Conservation (phyloP, 2,329 filamentous ascomycete genomes). For the Colletotrichum coccodes region DNA sequence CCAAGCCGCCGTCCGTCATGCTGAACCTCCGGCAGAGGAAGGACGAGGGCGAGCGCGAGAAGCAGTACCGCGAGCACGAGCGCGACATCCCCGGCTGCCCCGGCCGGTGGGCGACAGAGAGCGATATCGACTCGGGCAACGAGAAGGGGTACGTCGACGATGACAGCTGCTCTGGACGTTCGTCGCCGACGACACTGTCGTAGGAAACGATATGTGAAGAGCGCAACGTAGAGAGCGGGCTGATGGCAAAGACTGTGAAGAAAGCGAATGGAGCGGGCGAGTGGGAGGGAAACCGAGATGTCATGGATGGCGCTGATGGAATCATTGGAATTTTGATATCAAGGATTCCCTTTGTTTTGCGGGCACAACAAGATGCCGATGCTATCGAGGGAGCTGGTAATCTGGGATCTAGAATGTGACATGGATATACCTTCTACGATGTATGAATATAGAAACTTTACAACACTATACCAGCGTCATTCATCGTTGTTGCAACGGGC, state of each 20-base stretch:
- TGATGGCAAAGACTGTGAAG: too few species aligned
- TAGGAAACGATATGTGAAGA: neutral
- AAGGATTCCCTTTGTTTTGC: slow-evolving; percentile 7
- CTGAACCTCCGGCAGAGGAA: slow-evolving; percentile 25
- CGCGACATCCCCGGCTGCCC: slow-evolving; percentile 30
- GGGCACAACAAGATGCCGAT: neutral
- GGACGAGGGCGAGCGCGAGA: slow-evolving; percentile 26
- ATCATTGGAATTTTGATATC: slow-evolving; percentile 4
- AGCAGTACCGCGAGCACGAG: slow-evolving; percentile 30
- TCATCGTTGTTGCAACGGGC: neutral
- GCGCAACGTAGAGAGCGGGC: neutral
- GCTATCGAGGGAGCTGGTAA: neutral
- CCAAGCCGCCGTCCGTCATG: slow-evolving; percentile 16
- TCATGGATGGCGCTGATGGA: neutral
- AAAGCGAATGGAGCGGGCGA: neutral
- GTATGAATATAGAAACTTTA: slow-evolving; percentile 31
- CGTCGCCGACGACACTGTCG: slow-evolving; percentile 23
- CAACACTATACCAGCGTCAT: slow-evolving; percentile 1
- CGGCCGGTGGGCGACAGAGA: slow-evolving; percentile 31
- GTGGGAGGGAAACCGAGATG: neutral
- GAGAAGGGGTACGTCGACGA: slow-evolving; percentile 33
- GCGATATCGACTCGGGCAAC: slow-evolving; percentile 28
- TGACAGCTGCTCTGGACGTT: slow-evolving; percentile 28
- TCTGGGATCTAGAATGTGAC: slow-evolving; percentile 25
- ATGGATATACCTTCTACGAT: slow-evolving; percentile 31